A percentile compares a stretch with the other conserved stretches of the same genome.
phyloP scores from a whole-genome alignment of 139 green algal genomes.

The Mychonastes homosphaera region DNA sequence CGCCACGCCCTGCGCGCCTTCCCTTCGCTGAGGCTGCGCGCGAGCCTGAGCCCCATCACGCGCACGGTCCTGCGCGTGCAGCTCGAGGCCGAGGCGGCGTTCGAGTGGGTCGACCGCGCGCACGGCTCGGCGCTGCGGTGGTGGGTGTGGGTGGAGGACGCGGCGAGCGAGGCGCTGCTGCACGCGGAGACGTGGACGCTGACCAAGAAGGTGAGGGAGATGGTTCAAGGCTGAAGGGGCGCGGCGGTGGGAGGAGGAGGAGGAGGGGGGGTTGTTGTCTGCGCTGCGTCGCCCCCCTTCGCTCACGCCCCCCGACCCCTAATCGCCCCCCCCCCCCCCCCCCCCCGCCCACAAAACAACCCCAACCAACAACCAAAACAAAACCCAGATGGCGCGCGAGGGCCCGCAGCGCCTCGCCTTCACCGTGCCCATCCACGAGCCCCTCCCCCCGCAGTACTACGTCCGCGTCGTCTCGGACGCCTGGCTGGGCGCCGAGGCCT shows the following conservation, averaged over 20 bases:
- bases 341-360: too few species aligned
- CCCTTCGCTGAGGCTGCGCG: slow-evolving; percentile 64
- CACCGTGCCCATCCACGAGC: slow-evolving; percentile 94
- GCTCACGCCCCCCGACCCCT: too few species aligned
- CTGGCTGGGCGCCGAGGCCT: slow-evolving; percentile 63
- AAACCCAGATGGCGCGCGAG: slow-evolving; percentile 32
- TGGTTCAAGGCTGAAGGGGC: too few species aligned
- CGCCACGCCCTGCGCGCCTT: slow-evolving; percentile 54
- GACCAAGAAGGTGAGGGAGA: slow-evolving; percentile 76
- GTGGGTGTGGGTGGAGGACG: slow-evolving; percentile 89
- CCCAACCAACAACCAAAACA: too few species aligned
- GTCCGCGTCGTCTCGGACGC: slow-evolving; percentile 62
- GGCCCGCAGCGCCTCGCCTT: slow-evolving; percentile 67
- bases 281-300: too few species aligned
- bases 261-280: too few species aligned
- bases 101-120: slow-evolving; percentile 58
- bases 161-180: slow-evolving; percentile 61
- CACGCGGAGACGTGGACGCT: slow-evolving; percentile 71
- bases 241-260: too few species aligned
- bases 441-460: slow-evolving; percentile 69
- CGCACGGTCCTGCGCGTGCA: slow-evolving; percentile 79
- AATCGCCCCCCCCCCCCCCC: too few species aligned
- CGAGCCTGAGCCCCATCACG: slow-evolving; percentile 86
- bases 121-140: slow-evolving; percentile 63
- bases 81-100: slow-evolving; percentile 63